Evolutionary conservation across 768 basidiomycete species (phyloP).

Genomic region (Myochromella boudieri): DNA sequence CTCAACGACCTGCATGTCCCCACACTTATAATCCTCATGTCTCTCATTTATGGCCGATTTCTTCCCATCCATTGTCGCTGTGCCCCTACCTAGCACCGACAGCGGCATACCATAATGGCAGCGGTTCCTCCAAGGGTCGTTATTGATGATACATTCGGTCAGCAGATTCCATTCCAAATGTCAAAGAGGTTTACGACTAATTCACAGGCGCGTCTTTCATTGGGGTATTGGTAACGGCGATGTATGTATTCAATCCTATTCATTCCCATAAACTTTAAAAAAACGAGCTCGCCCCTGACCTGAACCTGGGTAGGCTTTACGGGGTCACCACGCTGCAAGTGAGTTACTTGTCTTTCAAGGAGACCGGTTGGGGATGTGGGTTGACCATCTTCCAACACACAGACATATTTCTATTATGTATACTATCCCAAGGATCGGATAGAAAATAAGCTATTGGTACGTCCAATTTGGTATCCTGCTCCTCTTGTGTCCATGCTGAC

Average conservation of each 20-base stretch:
- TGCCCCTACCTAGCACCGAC: not conserved
- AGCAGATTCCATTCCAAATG: not conserved
- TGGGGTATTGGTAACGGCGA: constrained; percentile 30
- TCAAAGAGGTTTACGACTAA: not conserved
- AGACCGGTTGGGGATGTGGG: no score
- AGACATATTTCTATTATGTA: constrained; percentile 36
- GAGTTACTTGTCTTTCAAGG: no score
- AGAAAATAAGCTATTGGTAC: constrained; percentile 25
- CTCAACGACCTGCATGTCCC: no score
- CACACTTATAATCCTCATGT: no score
- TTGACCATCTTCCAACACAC: no score
- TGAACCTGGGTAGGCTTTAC: constrained; percentile 25
- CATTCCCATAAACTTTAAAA: not conserved
- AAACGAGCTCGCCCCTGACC: not conserved
- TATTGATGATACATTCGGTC: constrained; percentile 25
- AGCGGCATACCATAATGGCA: no score
- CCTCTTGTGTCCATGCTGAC: not conserved
- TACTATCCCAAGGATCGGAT: constrained; percentile 31
- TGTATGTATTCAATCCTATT: no score
- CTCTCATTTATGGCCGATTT: no score
- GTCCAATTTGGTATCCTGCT: not conserved
- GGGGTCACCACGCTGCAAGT: constrained; percentile 37
- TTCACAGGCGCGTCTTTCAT: constrained; percentile 24
- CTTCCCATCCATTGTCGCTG: not conserved
- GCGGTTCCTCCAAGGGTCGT: not conserved